Evolutionary conservation across 2,329 filamentous ascomycete genomes (phyloP).

Genomic region (Fusarium ambrosium): DNA sequence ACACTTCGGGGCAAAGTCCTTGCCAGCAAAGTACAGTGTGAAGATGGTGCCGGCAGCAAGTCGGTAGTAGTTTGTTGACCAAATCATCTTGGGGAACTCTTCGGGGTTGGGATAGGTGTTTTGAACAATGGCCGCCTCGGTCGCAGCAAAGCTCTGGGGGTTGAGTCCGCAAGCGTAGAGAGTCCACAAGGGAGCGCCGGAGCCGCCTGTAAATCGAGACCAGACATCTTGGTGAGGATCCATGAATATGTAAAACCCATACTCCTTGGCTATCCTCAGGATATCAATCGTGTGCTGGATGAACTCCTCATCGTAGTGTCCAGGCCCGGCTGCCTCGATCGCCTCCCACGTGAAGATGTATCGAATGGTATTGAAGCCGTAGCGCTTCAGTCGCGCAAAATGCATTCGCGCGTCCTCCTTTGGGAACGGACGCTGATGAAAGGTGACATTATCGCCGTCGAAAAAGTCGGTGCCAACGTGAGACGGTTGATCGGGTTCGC

Average conservation of each 20-base stretch:
- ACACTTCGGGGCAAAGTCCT: slow-evolving; percentile 94
- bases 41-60: slow-evolving; percentile 92
- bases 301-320: slow-evolving; percentile 93
- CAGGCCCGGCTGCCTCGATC: slow-evolving; percentile 92
- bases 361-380: slow-evolving; percentile 95
- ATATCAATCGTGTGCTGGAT: slow-evolving; percentile 91
- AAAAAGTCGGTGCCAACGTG: slow-evolving; percentile 86
- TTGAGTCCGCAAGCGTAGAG: slow-evolving; percentile 94
- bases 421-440: slow-evolving; percentile 87
- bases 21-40: slow-evolving; percentile 92
- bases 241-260: slow-evolving; percentile 98
- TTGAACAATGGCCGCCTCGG: slow-evolving; percentile 93
- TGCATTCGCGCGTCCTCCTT: slow-evolving; percentile 86
- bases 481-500: slow-evolving; percentile 83
- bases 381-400: slow-evolving; percentile 86
- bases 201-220: slow-evolving; percentile 94
- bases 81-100: slow-evolving; percentile 97
- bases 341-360: slow-evolving; percentile 99
- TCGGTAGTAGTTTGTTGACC: slow-evolving; percentile 96
- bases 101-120: slow-evolving; percentile 91
- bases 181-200: slow-evolving; percentile 97
- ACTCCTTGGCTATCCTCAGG: slow-evolving; percentile 85
- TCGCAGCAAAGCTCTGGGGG: slow-evolving; percentile 85
- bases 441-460: slow-evolving; percentile 91
- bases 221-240: slow-evolving; percentile 99